phyloP scores from a whole-genome alignment of 441 rosid species.

The Lepidium campestre region DNA sequence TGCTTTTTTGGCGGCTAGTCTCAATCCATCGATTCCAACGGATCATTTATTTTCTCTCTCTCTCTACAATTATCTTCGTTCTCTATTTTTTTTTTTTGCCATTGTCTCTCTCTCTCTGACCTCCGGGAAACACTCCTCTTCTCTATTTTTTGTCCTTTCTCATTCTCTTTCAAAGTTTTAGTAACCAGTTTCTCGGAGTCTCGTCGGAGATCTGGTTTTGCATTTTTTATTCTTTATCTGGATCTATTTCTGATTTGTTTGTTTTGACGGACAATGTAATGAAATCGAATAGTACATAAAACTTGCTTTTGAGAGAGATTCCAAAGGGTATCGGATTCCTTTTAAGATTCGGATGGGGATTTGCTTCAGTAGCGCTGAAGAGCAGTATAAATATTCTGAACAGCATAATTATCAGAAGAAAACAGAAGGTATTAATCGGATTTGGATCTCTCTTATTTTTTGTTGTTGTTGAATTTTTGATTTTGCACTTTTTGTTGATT shows the following conservation, averaged over 20 bases:
- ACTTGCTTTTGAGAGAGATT: background rate
- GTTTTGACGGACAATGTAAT: conserved; percentile 6
- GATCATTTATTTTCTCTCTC: conserved; percentile 19
- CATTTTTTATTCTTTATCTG: background rate
- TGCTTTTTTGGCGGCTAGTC: conserved; percentile 48
- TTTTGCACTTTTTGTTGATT: background rate
- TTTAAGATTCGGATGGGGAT: conserved; percentile 69
- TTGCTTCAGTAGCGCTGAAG: conserved; percentile 66
- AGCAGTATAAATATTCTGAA: conserved; percentile 26
- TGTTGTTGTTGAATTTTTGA: background rate
- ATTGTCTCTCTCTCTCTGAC: conserved; percentile 3
- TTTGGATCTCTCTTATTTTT: background rate
- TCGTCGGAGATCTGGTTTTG: background rate
- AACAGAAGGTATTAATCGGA: conserved; percentile 25
- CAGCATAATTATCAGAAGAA: conserved; percentile 20
- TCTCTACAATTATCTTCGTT: conserved; percentile 1
- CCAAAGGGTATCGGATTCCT: background rate
- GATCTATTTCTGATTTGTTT: conserved; percentile 3
- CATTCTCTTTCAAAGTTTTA: no score
- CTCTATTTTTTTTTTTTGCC: background rate
- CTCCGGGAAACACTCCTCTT: conserved; percentile 11
- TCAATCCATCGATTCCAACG: conserved; percentile 21
- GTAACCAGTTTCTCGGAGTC: background rate
- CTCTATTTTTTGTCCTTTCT: background rate
- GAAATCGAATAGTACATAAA: background rate